phyloP scores from a whole-genome alignment of 305 asterid species.

The Caryopteris hybrid region DNA sequence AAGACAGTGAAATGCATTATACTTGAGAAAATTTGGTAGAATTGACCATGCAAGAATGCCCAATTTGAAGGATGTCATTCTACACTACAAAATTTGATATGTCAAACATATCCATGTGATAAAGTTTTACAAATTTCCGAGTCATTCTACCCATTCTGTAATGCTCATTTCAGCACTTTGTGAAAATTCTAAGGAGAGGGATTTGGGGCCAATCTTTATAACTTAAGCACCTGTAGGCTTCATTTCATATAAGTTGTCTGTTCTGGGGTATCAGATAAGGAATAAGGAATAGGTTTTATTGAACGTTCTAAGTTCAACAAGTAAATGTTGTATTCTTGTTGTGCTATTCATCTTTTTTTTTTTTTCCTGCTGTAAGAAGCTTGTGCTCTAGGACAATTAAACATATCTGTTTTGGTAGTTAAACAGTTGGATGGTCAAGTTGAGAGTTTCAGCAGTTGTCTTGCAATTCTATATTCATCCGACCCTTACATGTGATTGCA shows the following conservation, averaged over 20 bases:
- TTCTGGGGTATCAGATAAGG: background rate
- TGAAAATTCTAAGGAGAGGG: background rate
- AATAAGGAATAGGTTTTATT: too few relatives aligned
- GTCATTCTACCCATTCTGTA: background rate
- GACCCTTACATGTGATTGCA: conserved; percentile 25
- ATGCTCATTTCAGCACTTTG: background rate
- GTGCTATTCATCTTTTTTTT: background rate
- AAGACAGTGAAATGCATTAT: background rate
- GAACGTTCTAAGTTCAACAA: background rate
- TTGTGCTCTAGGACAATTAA: background rate
- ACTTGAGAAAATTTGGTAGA: background rate
- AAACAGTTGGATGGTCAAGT: background rate
- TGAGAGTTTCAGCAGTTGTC: background rate
- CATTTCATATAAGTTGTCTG: background rate
- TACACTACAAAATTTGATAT: background rate
- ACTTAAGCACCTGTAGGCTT: background rate
- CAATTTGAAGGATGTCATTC: background rate
- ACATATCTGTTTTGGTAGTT: background rate
- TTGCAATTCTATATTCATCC: background rate
- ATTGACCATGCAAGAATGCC: background rate
- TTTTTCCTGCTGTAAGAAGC: too few relatives aligned
- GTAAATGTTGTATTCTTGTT: background rate
- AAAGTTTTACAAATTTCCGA: background rate
- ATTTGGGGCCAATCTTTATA: background rate
- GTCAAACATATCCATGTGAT: background rate